Evolutionary conservation across 768 basidiomycete genomes (phyloP).

Genomic region (Suillus lakei): DNA sequence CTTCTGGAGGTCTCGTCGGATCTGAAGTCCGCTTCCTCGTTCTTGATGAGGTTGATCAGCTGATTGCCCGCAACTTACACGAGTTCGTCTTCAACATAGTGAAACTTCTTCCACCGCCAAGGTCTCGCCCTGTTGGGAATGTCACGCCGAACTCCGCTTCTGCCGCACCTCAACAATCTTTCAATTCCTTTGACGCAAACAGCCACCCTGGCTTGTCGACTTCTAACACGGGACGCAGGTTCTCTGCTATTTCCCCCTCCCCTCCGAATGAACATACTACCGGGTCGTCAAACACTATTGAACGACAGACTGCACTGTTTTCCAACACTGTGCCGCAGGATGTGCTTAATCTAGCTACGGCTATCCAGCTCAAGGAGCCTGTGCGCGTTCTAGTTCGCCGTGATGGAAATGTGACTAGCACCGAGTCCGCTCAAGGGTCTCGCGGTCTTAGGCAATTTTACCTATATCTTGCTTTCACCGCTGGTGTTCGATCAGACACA

Average conservation of each 20-base stretch:
- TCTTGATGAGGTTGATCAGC: constrained; percentile 96
- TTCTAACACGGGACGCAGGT: constrained; percentile 54
- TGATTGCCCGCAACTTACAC: constrained; percentile 95
- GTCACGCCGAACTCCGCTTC: constrained; percentile 39
- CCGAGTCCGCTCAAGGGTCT: constrained; percentile 72
- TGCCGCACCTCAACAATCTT: constrained; percentile 43
- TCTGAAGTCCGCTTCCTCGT: constrained; percentile 92
- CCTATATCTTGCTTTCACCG: constrained; percentile 93
- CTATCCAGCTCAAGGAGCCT: constrained; percentile 93
- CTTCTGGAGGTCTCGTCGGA: constrained; percentile 75
- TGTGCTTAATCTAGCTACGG: constrained; percentile 92
- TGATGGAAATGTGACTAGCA: constrained; percentile 78
- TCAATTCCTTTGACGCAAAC: constrained; percentile 52
- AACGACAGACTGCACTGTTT: constrained; percentile 93
- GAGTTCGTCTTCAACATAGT: constrained; percentile 95
- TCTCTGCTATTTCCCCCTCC: constrained; percentile 57
- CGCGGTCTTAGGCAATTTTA: constrained; percentile 94
- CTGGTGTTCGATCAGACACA: constrained; percentile 73
- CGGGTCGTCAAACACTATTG: constrained; percentile 47
- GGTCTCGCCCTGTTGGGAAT: constrained; percentile 58
- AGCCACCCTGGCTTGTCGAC: constrained; percentile 38
- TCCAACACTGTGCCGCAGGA: constrained; percentile 99
- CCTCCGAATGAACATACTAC: constrained; percentile 45
- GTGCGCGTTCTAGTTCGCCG: constrained; percentile 97
- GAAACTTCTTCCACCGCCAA: constrained; percentile 88